phyloP scores from a whole-genome alignment of 768 basidiomycete genomes.

The Tricholomella constricta region DNA sequence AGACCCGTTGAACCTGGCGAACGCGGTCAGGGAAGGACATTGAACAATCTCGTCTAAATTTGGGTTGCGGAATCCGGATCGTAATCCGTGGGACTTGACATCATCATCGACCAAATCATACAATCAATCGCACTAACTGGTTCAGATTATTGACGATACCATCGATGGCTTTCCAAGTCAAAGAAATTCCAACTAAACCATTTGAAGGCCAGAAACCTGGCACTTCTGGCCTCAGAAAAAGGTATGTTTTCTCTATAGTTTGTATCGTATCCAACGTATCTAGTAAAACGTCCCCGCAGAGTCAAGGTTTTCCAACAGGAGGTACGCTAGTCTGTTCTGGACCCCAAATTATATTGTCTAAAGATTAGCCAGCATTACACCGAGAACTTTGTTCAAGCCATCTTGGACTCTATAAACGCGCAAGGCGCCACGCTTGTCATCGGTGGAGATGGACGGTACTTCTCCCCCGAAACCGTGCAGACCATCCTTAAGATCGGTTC shows the following conservation, averaged over 20 bases:
- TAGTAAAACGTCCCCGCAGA: constrained; percentile 43
- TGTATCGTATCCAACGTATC: constrained; percentile 12
- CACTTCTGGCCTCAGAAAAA: constrained; percentile 95
- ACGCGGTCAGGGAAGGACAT: too few species aligned
- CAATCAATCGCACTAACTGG: background rate
- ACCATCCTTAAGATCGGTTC: constrained; percentile 93
- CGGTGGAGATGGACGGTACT: constrained; percentile 97
- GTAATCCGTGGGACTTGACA: constrained; percentile 8
- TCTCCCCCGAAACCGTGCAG: constrained; percentile 82
- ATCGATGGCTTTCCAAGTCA: constrained; percentile 50
- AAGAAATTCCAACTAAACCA: constrained; percentile 80
- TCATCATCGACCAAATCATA: constrained; percentile 6
- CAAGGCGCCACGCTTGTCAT: constrained; percentile 86
- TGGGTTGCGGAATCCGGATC: constrained; percentile 1
- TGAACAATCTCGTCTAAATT: background rate
- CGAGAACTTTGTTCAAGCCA: constrained; percentile 97
- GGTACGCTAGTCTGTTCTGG: constrained; percentile 46
- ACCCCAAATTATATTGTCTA: constrained; percentile 7
- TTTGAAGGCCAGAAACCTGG: constrained; percentile 97
- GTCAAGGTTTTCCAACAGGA: constrained; percentile 99
- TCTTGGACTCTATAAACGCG: constrained; percentile 85
- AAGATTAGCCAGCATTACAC: constrained; percentile 81
- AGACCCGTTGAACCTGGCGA: too few species aligned
- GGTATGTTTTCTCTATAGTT: constrained; percentile 47
- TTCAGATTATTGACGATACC: constrained; percentile 3